These are phyloP conservation scores for Smallanthus sonchifolius DNA, from an alignment of 129 eudicot species.

Conservation along the genomic window DNA sequence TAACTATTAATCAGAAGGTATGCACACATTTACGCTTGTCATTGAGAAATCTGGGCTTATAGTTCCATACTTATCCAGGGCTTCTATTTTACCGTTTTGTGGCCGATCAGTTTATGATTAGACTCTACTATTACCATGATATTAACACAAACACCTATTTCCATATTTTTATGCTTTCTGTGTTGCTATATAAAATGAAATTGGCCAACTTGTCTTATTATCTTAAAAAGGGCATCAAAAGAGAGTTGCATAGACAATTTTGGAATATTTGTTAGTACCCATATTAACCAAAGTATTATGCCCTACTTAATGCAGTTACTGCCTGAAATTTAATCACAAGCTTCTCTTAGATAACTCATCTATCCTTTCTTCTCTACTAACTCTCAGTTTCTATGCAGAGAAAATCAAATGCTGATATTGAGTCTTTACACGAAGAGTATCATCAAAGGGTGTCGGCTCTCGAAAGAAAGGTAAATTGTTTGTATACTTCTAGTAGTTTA, in stretches of 20 bases:
- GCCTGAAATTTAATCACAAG: background rate
- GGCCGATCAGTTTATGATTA: background rate
- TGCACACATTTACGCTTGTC: conserved; percentile 26
- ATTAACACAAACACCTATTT: background rate
- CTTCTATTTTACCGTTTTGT: background rate
- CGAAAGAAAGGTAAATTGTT: conserved; percentile 68
- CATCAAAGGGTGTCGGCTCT: conserved; percentile 85
- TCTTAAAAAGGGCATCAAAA: background rate
- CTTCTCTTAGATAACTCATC: background rate
- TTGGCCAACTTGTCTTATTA: conserved; percentile 1
- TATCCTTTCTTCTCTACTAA: conserved; percentile 10
- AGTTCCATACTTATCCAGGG: background rate
- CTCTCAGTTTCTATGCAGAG: conserved; percentile 39
- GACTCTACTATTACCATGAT: background rate
- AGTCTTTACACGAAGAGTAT: conserved; percentile 77
- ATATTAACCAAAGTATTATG: background rate
- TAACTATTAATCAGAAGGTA: conserved; percentile 55
- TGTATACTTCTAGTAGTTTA: background rate
- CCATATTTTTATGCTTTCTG: background rate
- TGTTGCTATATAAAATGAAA: background rate
- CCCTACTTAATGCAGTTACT: conserved; percentile 4
- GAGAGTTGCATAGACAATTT: conserved; percentile 1
- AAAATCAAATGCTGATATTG: conserved; percentile 77
- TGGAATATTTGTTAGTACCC: background rate
- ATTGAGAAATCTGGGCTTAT: background rate